Percentiles rank a stretch among this genome's conserved stretches.
Evolutionary conservation across 2,329 filamentous ascomycete species (phyloP).

Genomic region (Talaromyces piceae): DNA sequence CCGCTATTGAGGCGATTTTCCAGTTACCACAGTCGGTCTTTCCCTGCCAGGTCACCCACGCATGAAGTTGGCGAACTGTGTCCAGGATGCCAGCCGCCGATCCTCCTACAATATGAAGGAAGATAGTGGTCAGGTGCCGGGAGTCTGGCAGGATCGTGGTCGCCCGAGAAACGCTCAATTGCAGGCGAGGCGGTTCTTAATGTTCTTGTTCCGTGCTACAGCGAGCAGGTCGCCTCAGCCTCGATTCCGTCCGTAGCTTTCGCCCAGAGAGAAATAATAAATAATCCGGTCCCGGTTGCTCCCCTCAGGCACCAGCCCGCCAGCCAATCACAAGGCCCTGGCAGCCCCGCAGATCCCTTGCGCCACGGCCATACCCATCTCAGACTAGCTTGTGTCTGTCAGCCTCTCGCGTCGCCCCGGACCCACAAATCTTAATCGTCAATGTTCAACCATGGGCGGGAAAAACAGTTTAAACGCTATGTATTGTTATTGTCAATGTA

Average conservation of each 20-base stretch:
- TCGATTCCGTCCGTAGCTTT: neutral
- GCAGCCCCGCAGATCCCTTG: neutral
- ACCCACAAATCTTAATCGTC: neutral
- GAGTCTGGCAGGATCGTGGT: slow-evolving; percentile 26
- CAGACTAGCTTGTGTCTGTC: neutral
- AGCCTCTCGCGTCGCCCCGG: neutral
- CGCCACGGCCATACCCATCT: neutral
- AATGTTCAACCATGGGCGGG: too few species aligned
- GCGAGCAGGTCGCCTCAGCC: neutral
- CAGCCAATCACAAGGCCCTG: neutral
- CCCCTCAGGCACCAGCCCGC: neutral
- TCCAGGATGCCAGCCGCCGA: neutral
- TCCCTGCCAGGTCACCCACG: slow-evolving; percentile 12
- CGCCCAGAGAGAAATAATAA: neutral
- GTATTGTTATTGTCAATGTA: neutral
- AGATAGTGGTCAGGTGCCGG: slow-evolving; percentile 17
- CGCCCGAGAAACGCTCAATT: slow-evolving; percentile 25
- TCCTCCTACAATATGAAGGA: slow-evolving; percentile 7
- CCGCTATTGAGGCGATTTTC: neutral
- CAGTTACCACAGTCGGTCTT: slow-evolving; percentile 2
- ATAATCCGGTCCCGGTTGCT: neutral
- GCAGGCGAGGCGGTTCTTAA: neutral
- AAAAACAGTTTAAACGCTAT: too few species aligned
- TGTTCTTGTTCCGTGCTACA: neutral
- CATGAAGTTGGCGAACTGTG: slow-evolving; percentile 3